Percentiles rank a stretch among this genome's conserved stretches.
Conservation (phyloP, 139 green algal genomes). For the Penium margaritaceum region DNA sequence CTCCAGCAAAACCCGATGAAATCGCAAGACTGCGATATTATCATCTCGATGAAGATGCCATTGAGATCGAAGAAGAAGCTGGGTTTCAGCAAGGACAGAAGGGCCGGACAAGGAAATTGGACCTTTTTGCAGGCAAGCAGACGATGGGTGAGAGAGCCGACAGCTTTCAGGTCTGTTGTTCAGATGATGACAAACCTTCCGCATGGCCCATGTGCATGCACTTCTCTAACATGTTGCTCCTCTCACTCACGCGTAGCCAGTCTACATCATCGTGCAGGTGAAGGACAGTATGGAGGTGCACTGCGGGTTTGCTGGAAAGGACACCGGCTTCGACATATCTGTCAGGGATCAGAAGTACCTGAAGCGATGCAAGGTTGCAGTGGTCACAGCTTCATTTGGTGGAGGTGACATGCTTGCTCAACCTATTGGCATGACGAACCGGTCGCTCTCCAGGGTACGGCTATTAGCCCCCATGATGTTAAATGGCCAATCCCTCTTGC, state of each 20-base stretch:
- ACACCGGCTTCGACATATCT: constrained; percentile 25
- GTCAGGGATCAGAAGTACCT: constrained; percentile 5
- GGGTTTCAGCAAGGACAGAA: constrained; percentile 12
- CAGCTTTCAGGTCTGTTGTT: constrained; percentile 31
- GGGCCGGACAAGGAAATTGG: neutral
- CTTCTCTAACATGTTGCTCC: too few species aligned
- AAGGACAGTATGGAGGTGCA: constrained; percentile 33
- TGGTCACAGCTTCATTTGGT: constrained; percentile 25
- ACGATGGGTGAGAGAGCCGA: constrained; percentile 18
- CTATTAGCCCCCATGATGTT: neutral
- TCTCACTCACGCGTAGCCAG: too few species aligned
- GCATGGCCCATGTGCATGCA: too few species aligned
- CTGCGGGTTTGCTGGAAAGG: constrained; percentile 25
- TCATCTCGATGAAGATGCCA: constrained; percentile 13
- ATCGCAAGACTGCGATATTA: constrained; percentile 25
- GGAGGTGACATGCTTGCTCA: constrained; percentile 34
- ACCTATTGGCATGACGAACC: constrained; percentile 29
- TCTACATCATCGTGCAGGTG: neutral
- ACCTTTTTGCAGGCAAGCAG: constrained; percentile 41
- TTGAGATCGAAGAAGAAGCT: constrained; percentile 3
- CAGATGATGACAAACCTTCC: too few species aligned
- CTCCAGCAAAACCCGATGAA: neutral
- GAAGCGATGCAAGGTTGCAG: constrained; percentile 13
- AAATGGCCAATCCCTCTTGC: too few species aligned
- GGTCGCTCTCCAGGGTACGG: constrained; percentile 19